Conservation (phyloP, 768 basidiomycete genomes). For the Russula griseocarnosa region DNA sequence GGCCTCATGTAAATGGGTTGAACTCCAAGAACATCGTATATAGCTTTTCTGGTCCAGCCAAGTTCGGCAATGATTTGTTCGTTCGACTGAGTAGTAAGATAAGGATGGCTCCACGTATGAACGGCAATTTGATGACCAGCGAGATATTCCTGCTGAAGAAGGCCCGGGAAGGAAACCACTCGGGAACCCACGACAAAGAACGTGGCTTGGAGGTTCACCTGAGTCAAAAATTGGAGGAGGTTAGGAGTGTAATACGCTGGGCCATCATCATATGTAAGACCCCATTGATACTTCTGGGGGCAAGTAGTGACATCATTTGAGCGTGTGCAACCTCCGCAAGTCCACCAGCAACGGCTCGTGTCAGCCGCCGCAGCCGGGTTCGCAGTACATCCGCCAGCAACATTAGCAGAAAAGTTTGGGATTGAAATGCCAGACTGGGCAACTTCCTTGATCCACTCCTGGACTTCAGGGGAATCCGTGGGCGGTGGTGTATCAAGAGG, state of each 20-base stretch:
- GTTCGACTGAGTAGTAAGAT: constrained; percentile 69
- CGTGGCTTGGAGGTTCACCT: constrained; percentile 65
- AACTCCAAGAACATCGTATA: constrained; percentile 75
- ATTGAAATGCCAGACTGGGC: constrained; percentile 51
- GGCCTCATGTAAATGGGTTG: constrained; percentile 79
- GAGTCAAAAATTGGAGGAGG: constrained; percentile 65
- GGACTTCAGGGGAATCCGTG: constrained; percentile 56
- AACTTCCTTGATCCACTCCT: constrained; percentile 69
- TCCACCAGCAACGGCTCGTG: constrained; percentile 69
- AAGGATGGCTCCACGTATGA: constrained; percentile 69
- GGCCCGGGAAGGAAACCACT: constrained; percentile 61
- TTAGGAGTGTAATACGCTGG: constrained; percentile 74
- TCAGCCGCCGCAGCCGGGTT: constrained; percentile 52
- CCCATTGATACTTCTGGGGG: constrained; percentile 58
- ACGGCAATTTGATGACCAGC: constrained; percentile 71
- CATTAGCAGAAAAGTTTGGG: constrained; percentile 49
- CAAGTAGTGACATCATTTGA: constrained; percentile 71
- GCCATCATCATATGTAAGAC: constrained; percentile 70
- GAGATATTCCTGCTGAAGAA: constrained; percentile 74
- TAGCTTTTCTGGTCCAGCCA: constrained; percentile 82
- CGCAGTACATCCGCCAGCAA: constrained; percentile 47
- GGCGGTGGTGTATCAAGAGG: constrained; percentile 59
- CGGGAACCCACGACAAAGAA: constrained; percentile 89
- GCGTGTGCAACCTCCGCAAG: constrained; percentile 67
- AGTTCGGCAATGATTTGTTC: constrained; percentile 84